phyloP scores from a whole-genome alignment of 208 protist genomes.

The Trypanosoma congolense region DNA sequence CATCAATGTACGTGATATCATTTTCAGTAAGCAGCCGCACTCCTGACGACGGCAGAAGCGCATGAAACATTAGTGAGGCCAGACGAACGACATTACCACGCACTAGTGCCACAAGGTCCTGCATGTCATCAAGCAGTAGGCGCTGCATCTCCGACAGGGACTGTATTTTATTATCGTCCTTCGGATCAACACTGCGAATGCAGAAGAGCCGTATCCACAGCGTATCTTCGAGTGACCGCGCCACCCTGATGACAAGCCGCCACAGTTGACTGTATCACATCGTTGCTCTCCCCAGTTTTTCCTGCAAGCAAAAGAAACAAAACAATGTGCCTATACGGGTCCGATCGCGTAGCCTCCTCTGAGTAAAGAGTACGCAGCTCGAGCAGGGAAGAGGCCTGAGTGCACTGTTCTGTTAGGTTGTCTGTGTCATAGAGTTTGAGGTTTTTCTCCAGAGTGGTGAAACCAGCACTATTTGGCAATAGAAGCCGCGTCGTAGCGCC shows the following conservation, averaged over 20 bases:
- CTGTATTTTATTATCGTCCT: constrained; percentile 36
- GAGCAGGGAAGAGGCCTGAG: constrained; percentile 24
- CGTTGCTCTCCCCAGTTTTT: constrained; percentile 42
- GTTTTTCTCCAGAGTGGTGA: constrained; percentile 30
- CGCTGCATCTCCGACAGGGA: constrained; percentile 54
- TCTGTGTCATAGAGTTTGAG: constrained; percentile 30
- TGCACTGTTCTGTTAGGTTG: constrained; percentile 26
- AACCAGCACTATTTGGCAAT: constrained; percentile 35
- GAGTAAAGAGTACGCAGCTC: constrained; percentile 59
- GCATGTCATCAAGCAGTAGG: constrained; percentile 65
- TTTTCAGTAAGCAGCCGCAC: constrained; percentile 66
- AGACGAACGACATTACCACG: constrained; percentile 58
- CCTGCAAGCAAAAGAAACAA: constrained; percentile 73
- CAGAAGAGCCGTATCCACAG: constrained; percentile 37
- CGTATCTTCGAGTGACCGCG: constrained; percentile 60
- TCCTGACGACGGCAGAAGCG: constrained; percentile 58
- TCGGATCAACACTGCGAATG: constrained; percentile 15
- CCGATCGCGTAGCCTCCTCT: constrained; percentile 40
- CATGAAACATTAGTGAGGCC: constrained; percentile 66
- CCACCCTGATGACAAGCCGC: constrained; percentile 39
- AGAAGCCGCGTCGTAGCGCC: constrained; percentile 70
- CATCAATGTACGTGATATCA: constrained; percentile 58
- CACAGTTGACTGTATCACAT: constrained; percentile 47
- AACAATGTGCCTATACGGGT: constrained; percentile 66
- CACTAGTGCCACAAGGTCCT: constrained; percentile 46